A percentile compares a stretch with the other conserved stretches of the same genome.
These are phyloP conservation scores for Evansstolkia leycettana DNA, from an alignment of 495 filamentous ascomycete genomes.

Conservation along the genomic window DNA sequence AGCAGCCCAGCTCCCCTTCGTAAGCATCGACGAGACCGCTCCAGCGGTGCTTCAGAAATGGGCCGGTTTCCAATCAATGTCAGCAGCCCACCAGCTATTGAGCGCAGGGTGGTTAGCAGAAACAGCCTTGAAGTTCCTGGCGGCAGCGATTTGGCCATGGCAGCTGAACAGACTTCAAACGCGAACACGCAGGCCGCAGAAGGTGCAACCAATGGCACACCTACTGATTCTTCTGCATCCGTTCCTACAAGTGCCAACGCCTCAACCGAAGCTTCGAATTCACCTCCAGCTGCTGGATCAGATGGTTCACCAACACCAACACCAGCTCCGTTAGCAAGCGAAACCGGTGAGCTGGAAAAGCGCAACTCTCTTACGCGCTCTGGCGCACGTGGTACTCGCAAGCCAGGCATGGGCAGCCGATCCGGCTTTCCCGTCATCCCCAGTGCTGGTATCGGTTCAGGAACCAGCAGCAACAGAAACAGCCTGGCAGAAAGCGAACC, in stretches of 20 bases:
- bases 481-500: conserved; percentile 34
- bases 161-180: conserved; percentile 14
- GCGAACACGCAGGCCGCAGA: conserved; percentile 19
- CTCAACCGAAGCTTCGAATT: conserved; percentile 22
- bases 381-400: conserved; percentile 20
- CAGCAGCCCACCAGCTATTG: conserved; percentile 45
- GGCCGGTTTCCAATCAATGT: conserved; percentile 69
- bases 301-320: conserved; percentile 30
- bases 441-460: conserved; percentile 17
- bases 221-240: conserved; percentile 23
- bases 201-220: conserved; percentile 22
- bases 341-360: conserved; percentile 28
- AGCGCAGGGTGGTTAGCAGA: conserved; percentile 32
- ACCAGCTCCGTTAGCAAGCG: conserved; percentile 11
- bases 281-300: conserved; percentile 20
- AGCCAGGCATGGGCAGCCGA: conserved; percentile 30
- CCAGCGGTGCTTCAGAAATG: conserved; percentile 57
- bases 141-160: conserved; percentile 17
- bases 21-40: conserved; percentile 62
- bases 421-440: conserved; percentile 26
- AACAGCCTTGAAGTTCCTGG: conserved; percentile 54
- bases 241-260: conserved; percentile 17
- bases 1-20: conserved; percentile 60
- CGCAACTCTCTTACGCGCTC: conserved; percentile 32
- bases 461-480: conserved; percentile 33